Evolutionary conservation across 805 yeast genomes (phyloP).

Genomic region (Isabelozyma gotoi): DNA sequence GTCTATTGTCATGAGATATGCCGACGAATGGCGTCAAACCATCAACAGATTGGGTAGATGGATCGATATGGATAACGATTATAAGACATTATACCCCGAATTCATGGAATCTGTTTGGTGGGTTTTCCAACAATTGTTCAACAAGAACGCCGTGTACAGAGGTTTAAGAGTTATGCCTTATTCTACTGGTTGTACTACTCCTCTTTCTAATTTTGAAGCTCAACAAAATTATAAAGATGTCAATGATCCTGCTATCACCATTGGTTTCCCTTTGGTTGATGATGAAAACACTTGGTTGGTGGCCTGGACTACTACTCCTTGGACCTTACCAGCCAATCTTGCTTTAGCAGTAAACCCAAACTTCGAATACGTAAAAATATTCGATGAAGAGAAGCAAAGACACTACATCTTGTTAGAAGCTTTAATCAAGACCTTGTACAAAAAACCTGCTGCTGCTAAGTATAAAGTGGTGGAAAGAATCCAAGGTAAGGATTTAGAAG

Average conservation of each 20-base stretch:
- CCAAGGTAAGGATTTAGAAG: constrained; percentile 77
- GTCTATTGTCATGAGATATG: constrained; percentile 95
- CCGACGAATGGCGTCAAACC: constrained; percentile 90
- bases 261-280: constrained; percentile 78
- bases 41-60: constrained; percentile 96
- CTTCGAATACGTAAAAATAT: constrained; percentile 88
- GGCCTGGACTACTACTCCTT: constrained; percentile 99
- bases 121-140: constrained; percentile 88
- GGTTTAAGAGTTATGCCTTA: constrained; percentile 99
- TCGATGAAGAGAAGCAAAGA: constrained; percentile 81
- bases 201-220: constrained; percentile 96
- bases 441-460: constrained; percentile 91
- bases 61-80: constrained; percentile 98
- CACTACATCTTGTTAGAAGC: constrained; percentile 83
- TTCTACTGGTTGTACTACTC: constrained; percentile 96
- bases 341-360: constrained; percentile 90
- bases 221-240: constrained; percentile 98
- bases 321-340: constrained; percentile 96
- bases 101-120: constrained; percentile 99
- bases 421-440: constrained; percentile 80
- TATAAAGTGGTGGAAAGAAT: constrained; percentile 78
- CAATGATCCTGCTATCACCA: constrained; percentile 91
- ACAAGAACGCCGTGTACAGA: constrained; percentile 86
- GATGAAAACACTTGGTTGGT: constrained; percentile 83
- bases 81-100: constrained; percentile 91